Percentiles rank a stretch among this genome's conserved stretches.
Conservation (phyloP, 768 basidiomycete species). For the Xerocomus potaroensis region DNA sequence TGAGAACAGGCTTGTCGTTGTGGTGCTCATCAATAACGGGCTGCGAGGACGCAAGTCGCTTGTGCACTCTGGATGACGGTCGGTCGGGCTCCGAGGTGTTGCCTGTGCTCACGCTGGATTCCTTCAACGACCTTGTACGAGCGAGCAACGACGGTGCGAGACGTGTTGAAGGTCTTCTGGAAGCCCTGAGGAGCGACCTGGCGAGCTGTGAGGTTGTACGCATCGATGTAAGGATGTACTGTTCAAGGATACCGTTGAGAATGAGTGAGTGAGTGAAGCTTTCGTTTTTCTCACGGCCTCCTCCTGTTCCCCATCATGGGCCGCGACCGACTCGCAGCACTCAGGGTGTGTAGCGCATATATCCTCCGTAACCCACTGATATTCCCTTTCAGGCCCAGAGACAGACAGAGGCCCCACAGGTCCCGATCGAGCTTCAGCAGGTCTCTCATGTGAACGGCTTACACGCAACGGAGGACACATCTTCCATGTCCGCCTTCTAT, state of each 20-base stretch:
- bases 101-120: conserved; percentile 12
- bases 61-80: conserved; percentile 17
- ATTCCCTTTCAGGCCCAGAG: conserved; percentile 50
- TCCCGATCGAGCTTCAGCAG: conserved; percentile 26
- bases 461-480: conserved; percentile 10
- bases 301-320: conserved; percentile 40
- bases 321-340: conserved; percentile 73
- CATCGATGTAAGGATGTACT: too few relatives aligned
- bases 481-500: conserved; percentile 32
- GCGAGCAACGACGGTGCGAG: conserved; percentile 12
- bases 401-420: conserved; percentile 29
- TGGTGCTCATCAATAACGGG: conserved; percentile 13
- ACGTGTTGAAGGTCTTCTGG: conserved; percentile 5
- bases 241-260: too few relatives aligned
- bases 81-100: conserved; percentile 5
- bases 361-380: conserved; percentile 34
- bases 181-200: conserved; percentile 61
- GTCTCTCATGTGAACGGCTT: conserved; percentile 2
- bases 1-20: conserved; percentile 5
- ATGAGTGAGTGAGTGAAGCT: conserved; percentile 16
- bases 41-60: conserved; percentile 24
- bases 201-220: conserved; percentile 62
- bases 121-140: conserved; percentile 22
- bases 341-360: conserved; percentile 55
- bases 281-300: background rate